A percentile compares a stretch with the other conserved stretches of the same genome.
Evolutionary conservation across 805 yeast genomes (phyloP).

Genomic region (Hyphopichia homilentoma): DNA sequence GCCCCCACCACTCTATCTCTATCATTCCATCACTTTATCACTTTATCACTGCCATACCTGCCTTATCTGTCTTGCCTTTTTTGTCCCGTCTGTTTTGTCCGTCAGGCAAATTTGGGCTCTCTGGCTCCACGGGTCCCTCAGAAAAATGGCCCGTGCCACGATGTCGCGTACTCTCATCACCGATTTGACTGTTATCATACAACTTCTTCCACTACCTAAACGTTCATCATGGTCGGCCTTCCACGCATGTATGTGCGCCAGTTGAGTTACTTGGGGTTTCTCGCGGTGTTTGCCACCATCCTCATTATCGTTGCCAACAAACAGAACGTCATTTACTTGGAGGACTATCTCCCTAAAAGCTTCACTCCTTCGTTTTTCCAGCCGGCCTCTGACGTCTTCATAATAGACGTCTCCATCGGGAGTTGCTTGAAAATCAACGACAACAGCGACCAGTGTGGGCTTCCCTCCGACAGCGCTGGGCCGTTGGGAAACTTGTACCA

Average conservation of each 20-base stretch:
- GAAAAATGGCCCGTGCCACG: no score
- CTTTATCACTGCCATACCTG: no score
- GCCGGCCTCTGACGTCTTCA: slow-evolving; percentile 33
- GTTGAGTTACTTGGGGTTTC: slow-evolving; percentile 15
- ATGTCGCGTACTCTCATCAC: no score
- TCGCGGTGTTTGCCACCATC: slow-evolving; percentile 14
- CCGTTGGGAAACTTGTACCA: slow-evolving; percentile 19
- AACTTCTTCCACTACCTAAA: no score
- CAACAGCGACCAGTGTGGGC: slow-evolving; percentile 22
- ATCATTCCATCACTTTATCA: no score
- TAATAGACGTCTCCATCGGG: slow-evolving; percentile 41
- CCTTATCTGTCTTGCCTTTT: no score
- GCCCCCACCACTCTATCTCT: no score
- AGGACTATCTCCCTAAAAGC: slow-evolving; percentile 25
- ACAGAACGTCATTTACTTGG: slow-evolving; percentile 24
- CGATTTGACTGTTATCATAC: no score
- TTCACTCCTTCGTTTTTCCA: slow-evolving; percentile 39
- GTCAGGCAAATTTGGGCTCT: no score
- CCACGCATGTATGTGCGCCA: slow-evolving; percentile 31
- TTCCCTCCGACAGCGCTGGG: slow-evolving; percentile 20
- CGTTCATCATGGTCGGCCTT: slow-evolving; percentile 23
- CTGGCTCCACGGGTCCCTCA: no score
- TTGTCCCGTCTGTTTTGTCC: no score
- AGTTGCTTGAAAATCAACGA: slow-evolving; percentile 21
- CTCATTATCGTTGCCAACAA: slow-evolving; percentile 38